Percentiles rank a stretch among this genome's conserved stretches.
Evolutionary conservation across 345 rosid genomes (phyloP).

Genomic region (Reutealis trisperma): DNA sequence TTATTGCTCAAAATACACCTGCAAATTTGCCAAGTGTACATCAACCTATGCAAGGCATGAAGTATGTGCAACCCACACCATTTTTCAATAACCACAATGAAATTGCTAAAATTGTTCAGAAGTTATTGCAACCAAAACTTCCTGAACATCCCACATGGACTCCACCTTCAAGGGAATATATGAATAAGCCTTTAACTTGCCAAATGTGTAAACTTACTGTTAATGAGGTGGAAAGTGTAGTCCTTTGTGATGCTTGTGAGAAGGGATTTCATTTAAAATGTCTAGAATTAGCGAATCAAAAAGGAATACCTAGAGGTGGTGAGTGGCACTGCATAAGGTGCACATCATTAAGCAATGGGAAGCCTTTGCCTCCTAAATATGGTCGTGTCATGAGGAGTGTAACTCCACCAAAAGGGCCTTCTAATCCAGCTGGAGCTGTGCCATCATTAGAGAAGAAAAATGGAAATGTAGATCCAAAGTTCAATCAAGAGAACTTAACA

Average conservation of each 20-base stretch:
- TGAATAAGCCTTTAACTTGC: slow-evolving; percentile 71
- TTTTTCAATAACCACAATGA: slow-evolving; percentile 53
- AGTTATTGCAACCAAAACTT: slow-evolving; percentile 59
- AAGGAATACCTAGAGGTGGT: slow-evolving; percentile 72
- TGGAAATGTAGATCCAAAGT: slow-evolving; percentile 40
- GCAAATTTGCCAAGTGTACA: slow-evolving; percentile 49
- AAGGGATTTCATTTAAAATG: slow-evolving; percentile 90
- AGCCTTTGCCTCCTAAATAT: slow-evolving; percentile 85
- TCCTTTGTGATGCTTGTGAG: slow-evolving; percentile 91
- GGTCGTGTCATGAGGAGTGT: slow-evolving; percentile 78
- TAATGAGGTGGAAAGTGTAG: slow-evolving; percentile 77
- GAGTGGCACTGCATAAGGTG: slow-evolving; percentile 96
- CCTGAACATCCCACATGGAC: slow-evolving; percentile 73
- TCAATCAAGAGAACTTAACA: slow-evolving; percentile 46
- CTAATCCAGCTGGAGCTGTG: slow-evolving; percentile 46
- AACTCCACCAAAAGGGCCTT: slow-evolving; percentile 52
- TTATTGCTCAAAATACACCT: slow-evolving; percentile 51
- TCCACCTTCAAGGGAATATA: slow-evolving; percentile 94
- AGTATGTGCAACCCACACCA: slow-evolving; percentile 44
- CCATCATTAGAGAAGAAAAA: slow-evolving; percentile 57
- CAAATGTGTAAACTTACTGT: slow-evolving; percentile 60
- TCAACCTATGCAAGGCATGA: slow-evolving; percentile 60
- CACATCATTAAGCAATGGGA: slow-evolving; percentile 63
- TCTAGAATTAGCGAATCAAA: slow-evolving; percentile 57
- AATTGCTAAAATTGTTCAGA: slow-evolving; percentile 72